Base-by-base conservation (phyloP, 495 filamentous ascomycete genomes). In the Jackrogersella minutella region DNA sequence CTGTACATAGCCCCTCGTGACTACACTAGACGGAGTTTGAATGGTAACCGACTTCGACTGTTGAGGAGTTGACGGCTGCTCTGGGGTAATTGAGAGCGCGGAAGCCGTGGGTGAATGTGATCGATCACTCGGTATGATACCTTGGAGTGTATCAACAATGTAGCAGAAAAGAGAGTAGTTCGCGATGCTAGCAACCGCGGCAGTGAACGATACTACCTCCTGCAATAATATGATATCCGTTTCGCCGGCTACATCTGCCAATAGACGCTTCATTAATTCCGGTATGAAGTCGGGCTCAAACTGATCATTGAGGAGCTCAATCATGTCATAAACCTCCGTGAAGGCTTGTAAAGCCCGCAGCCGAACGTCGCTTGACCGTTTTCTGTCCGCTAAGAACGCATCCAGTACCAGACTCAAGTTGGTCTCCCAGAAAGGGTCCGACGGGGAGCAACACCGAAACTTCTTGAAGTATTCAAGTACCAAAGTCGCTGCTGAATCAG, bases 401-500 rank as follows among this genome's bases (percentile, higher is more conserved):
- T 85, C 79, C 47, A 93, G 78, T 1, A 95, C 77, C 6, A 82
- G 77, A 21, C 76, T 82, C 21, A 88, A 84, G 62, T 91, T 88
- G 4, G 78, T 76, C 28, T 88, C 79, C 89, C 91, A 97, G 7
- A 84, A 74, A 11, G 78, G 73, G 70, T 87, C 87, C 3, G 88
- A 91, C 21, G 91, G 92, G 58, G 87, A 89, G 63, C 90, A 91
- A 55, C 87, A 87, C 24, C 85, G 79, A 54, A 85, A 83, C 61
- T 88, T 81, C 26, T 78, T 78, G 60, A 86, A 87, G 62, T 88
- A 80, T 10, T 85, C 80, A 34, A 91, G 80, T 21, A 91, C 76
- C 6, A 86, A 70, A 28, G 80, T 78, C 1, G 84, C 86, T 10
- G 84, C 81, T 2, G 85, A 83, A 66, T 91, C 81, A 4, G 84